Conservation (phyloP, 1,284 basidiomycete species). For the Boletus mariae region DNA sequence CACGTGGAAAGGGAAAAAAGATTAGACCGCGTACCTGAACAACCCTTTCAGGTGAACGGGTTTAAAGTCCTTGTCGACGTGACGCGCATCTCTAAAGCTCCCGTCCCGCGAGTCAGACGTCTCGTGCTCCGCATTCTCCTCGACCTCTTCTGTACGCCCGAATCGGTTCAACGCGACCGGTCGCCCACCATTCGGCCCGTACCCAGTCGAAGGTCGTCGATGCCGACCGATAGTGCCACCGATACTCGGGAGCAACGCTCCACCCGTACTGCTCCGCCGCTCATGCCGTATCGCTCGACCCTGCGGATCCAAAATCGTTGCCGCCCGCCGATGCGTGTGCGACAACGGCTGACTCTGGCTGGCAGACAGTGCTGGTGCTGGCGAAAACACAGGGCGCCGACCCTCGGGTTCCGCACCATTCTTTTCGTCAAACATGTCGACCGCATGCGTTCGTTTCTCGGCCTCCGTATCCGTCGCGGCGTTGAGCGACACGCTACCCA, state of each 20-base stretch:
- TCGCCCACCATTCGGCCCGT: slow-evolving; percentile 37
- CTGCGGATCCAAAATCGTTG: slow-evolving; percentile 69
- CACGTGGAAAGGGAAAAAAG: neutral
- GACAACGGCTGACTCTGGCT: slow-evolving; percentile 59
- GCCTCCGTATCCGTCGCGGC: slow-evolving; percentile 35
- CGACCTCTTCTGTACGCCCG: slow-evolving; percentile 45
- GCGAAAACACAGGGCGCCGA: slow-evolving; percentile 34
- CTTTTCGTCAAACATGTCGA: slow-evolving; percentile 19
- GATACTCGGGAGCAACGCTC: slow-evolving; percentile 46
- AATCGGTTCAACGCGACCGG: slow-evolving; percentile 50
- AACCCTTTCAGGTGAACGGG: slow-evolving; percentile 86
- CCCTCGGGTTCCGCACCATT: slow-evolving; percentile 15
- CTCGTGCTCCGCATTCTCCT: slow-evolving; percentile 42
- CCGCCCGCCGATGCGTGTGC: slow-evolving; percentile 59
- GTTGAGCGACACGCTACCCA: slow-evolving; percentile 46
- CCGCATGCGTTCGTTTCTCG: slow-evolving; percentile 17
- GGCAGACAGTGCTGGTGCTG: slow-evolving; percentile 34
- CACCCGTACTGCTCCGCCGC: slow-evolving; percentile 72
- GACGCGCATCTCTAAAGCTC: slow-evolving; percentile 36
- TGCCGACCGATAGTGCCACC: slow-evolving; percentile 62
- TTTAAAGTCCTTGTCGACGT: slow-evolving; percentile 71
- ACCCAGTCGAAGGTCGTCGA: slow-evolving; percentile 64
- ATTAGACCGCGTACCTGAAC: slow-evolving; percentile 62
- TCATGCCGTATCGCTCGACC: slow-evolving; percentile 62
- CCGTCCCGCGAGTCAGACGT: slow-evolving; percentile 35